Percentiles rank a stretch among this genome's conserved stretches.
These are phyloP conservation scores for Amanita pseudoporphyria DNA, from an alignment of 768 basidiomycete species.

Conservation along the genomic window DNA sequence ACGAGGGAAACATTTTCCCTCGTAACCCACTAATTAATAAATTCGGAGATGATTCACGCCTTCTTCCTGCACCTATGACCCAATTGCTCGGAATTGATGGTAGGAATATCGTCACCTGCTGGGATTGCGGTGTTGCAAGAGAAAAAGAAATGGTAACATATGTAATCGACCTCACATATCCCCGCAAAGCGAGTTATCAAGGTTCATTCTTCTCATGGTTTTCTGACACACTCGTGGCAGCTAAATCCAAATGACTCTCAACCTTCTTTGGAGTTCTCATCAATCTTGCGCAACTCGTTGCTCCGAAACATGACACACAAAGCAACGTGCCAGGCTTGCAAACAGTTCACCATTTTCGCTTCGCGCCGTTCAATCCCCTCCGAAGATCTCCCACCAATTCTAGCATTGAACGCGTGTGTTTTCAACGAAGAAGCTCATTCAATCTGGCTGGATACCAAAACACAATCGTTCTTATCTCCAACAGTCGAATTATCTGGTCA, in stretches of 20 bases:
- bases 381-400: constrained; percentile 65
- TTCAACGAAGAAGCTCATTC: constrained; percentile 64
- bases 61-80: constrained; percentile 58
- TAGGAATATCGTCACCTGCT: constrained; percentile 66
- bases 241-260: not conserved
- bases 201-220: not conserved
- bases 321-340: constrained; percentile 79
- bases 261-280: constrained; percentile 42
- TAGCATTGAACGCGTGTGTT: constrained; percentile 81
- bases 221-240: not conserved
- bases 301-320: constrained; percentile 79
- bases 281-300: constrained; percentile 66
- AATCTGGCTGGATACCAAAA: constrained; percentile 65
- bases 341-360: constrained; percentile 63
- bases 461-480: constrained; percentile 51
- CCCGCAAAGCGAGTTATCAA: constrained; percentile 52
- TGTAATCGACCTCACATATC: constrained; percentile 80
- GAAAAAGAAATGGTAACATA: constrained; percentile 77
- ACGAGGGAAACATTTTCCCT: constrained; percentile 59
- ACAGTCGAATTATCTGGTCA: constrained; percentile 49
- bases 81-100: constrained; percentile 80
- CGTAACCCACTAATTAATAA: constrained; percentile 46
- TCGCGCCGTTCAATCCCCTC: constrained; percentile 58
- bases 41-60: constrained; percentile 11
- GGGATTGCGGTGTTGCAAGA: constrained; percentile 58